phyloP scores from a whole-genome alignment of 768 basidiomycete genomes.

The Lactarius akahatsu region DNA sequence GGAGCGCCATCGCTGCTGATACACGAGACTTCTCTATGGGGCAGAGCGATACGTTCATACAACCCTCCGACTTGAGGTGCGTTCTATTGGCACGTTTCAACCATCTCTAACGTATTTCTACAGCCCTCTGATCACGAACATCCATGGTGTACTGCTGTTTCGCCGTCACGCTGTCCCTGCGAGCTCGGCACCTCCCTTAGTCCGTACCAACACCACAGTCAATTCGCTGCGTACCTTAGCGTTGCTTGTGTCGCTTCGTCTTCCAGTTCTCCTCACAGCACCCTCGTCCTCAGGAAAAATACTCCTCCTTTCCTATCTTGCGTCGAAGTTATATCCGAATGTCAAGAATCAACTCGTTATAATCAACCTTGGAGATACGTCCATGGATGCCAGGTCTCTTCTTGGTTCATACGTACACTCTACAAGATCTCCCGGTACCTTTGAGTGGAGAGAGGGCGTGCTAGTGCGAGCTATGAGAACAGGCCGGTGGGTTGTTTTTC shows the following conservation, averaged over 20 bases:
- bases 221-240: constrained; percentile 62
- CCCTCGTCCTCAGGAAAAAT: constrained; percentile 88
- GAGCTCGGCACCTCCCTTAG: constrained; percentile 42
- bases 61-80: constrained; percentile 56
- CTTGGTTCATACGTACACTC: constrained; percentile 94
- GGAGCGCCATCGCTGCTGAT: constrained; percentile 46
- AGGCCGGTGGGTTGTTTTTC: constrained; percentile 90
- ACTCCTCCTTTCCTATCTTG: constrained; percentile 74
- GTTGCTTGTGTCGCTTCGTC: constrained; percentile 59
- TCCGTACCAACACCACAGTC: constrained; percentile 63
- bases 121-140: constrained; percentile 57
- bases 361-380: constrained; percentile 92
- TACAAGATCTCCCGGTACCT: constrained; percentile 74
- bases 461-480: constrained; percentile 85
- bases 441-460: constrained; percentile 96
- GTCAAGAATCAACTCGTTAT: constrained; percentile 69
- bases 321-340: constrained; percentile 59
- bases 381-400: constrained; percentile 89
- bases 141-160: constrained; percentile 68
- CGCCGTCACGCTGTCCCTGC: constrained; percentile 41
- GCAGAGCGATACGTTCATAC: constrained; percentile 43
- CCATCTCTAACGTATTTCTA: constrained; percentile 27
- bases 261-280: constrained; percentile 82
- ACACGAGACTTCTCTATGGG: constrained; percentile 47
- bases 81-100: constrained; percentile 24